Percentiles rank a stretch among this genome's conserved stretches.
Conservation (phyloP, 2,329 filamentous ascomycete species). For the Colletotrichum musae region DNA sequence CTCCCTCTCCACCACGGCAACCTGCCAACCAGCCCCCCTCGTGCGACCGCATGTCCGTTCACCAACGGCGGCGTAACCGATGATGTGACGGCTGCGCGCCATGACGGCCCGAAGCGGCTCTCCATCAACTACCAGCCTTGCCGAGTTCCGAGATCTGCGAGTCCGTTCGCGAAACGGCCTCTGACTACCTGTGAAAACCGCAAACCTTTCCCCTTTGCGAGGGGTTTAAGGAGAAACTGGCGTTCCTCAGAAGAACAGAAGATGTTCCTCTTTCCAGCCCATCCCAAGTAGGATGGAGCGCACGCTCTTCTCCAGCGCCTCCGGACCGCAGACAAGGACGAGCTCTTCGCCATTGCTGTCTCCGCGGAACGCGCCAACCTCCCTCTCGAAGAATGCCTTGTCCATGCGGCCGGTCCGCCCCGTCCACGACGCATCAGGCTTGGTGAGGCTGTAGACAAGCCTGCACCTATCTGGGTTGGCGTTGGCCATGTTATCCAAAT, state of each 20-base stretch:
- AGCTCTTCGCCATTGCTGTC: slow-evolving; percentile 64
- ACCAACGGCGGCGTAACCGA: too few relatives aligned
- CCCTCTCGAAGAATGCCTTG: slow-evolving; percentile 71
- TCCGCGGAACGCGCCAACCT: slow-evolving; percentile 61
- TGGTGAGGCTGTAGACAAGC: slow-evolving; percentile 79
- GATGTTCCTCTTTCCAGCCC: slow-evolving; percentile 80
- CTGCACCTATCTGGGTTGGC: slow-evolving; percentile 70
- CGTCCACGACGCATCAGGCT: slow-evolving; percentile 74
- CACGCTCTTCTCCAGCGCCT: slow-evolving; percentile 78
- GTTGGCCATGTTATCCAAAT: slow-evolving; percentile 76
- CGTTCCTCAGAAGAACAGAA: slow-evolving; percentile 78
- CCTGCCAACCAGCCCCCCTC: too few relatives aligned
- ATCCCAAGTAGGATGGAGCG: slow-evolving; percentile 65
- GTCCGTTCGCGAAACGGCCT: slow-evolving; percentile 6
- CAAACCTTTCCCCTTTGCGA: too few relatives aligned
- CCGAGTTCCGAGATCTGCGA: slow-evolving; percentile 26
- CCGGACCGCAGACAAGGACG: slow-evolving; percentile 86
- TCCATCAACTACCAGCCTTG: slow-evolving; percentile 15
- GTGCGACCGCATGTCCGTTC: too few relatives aligned
- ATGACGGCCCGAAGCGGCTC: slow-evolving; percentile 26
- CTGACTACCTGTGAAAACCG: not conserved
- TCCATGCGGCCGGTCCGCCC: slow-evolving; percentile 79
- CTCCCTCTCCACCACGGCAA: too few relatives aligned
- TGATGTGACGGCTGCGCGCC: not conserved
- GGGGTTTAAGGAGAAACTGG: not conserved